These are phyloP conservation scores for Hymenotorrendiella dingleyae DNA, from an alignment of 2,329 filamentous ascomycete species.

Conservation along the genomic window DNA sequence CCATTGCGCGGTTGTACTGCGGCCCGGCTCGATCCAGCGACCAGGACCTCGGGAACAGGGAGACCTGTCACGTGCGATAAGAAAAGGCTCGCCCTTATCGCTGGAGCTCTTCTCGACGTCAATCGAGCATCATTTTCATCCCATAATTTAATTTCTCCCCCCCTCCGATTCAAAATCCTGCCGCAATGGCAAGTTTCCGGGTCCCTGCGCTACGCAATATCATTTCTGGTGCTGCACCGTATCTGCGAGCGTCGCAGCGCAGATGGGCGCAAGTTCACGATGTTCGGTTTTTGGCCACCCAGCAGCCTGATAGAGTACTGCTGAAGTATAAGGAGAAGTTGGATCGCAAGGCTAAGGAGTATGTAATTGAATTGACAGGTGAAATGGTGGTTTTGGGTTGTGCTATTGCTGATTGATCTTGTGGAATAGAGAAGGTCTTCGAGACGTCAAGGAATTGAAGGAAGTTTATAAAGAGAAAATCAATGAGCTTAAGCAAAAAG, in stretches of 20 bases:
- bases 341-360: constrained; percentile 69
- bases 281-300: constrained; percentile 81
- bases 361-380: too few species aligned
- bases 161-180: neutral
- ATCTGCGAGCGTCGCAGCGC: constrained; percentile 49
- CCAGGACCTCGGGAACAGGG: too few species aligned
- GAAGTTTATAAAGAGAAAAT: constrained; percentile 84
- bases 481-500: constrained; percentile 59
- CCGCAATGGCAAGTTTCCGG: constrained; percentile 44
- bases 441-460: constrained; percentile 69
- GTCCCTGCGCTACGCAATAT: constrained; percentile 42
- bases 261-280: constrained; percentile 91
- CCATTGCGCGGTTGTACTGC: too few species aligned
- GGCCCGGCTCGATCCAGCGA: too few species aligned
- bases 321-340: constrained; percentile 89
- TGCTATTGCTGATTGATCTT: neutral
- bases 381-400: too few species aligned
- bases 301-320: constrained; percentile 60
- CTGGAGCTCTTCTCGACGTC: too few species aligned
- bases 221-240: constrained; percentile 25
- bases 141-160: neutral
- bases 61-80: too few species aligned
- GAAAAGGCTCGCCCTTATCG: too few species aligned
- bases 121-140: too few species aligned
- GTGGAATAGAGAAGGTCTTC: constrained; percentile 48